Evolutionary conservation across 306 rosid species (phyloP), one percentile per base, ranked within the genome.

Genomic region (Hylodesmum podocarpum): DNA sequence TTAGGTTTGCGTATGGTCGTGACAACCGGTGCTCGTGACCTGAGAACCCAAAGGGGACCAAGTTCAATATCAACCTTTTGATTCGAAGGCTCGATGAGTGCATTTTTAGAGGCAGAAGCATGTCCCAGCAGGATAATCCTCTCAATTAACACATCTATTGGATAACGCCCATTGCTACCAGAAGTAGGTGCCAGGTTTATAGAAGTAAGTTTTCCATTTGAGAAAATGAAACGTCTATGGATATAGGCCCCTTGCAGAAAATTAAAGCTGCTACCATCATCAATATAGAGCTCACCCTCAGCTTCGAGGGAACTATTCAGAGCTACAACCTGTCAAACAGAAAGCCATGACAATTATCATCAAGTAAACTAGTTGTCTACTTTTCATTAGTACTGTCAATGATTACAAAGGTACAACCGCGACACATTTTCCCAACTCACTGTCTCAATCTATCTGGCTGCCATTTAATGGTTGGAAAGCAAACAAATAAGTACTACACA

Each of bases 221-320:
- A 37, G 69, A 90, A 92, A 66, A 89, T 57, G 73, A 95, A 95
- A 25, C 88, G 97, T 31, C 97, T 97, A 64, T 95, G 97, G 80
- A 92, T 90, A 73, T 87, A 95, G 78, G 87, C 89, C 14, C 99
- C 99, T 29, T 88, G 54, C 72, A 84, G 82, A 78, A 90, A 95
- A 43, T 77, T 82, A 18, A 90, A 95, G 87, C 96, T 95, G 78
- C 80, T 89, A 19, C 99, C 99, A 29, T 95, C 97, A 55, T 95
- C 99, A 21, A 89, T 70, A 37, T 92, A 95, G 47, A 95, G 86
- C 72, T 92, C 99, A 43, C 99, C 99, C 79, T 95, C 99, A 4
- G 99, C 99, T 80, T 73, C 88, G 81, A 83, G 96, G 64, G 97
- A 89, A 64, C 92, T 95, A 84, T 95, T 95, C 63, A 95, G 89